Evolutionary conservation across 768 basidiomycete species (phyloP), one percentile per base, ranked within the genome.

Genomic region (Cyclocybe cylindracea): DNA sequence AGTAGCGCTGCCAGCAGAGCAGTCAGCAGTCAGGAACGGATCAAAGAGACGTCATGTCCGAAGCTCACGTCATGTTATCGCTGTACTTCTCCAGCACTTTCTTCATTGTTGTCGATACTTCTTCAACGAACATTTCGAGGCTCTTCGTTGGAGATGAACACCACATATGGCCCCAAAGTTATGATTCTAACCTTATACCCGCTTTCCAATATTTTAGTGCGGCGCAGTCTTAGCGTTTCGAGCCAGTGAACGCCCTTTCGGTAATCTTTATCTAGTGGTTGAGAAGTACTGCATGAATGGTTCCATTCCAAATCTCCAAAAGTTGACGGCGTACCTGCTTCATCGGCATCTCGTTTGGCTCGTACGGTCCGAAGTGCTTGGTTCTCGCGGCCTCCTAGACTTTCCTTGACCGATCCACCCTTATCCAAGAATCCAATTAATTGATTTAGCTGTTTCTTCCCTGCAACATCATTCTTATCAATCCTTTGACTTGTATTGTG

Each of bases 241-340:
- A 94, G 72, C 87, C 91, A 91, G 67, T 96, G 87, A 18, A 97
- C 86, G 33, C 84, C 92, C 58, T 87, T 89, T 24, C 94, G 78
- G 62, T 97, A 97, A 53, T 95, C 93, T 66, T 87, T 91, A 66
- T 97, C 94, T 91, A 53, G 32, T 45, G 42, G 29, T 18, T 24
- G 24, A n/a, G 44, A 10, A 54, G 39, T 8, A 43, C 29, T 41
- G 13, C 41, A 29, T 6, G 14, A 38, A 16, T 24, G 24, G 24
- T 24, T 24, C 35, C 14, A 32, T 24, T 37, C 14, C 7, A 33
- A 16, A 14, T 31, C 4, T 10, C 19, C 11, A 19, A 7, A 13
- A 65, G n/a, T 10, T 14, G 37, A 43, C 13, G 31, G 49, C 78
- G 55, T 51, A 89, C 92, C 90, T 52, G 94, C 93, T 66, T 96